phyloP scores from a whole-genome alignment of 257 asterid genomes.

The Linderniella brevidens region DNA sequence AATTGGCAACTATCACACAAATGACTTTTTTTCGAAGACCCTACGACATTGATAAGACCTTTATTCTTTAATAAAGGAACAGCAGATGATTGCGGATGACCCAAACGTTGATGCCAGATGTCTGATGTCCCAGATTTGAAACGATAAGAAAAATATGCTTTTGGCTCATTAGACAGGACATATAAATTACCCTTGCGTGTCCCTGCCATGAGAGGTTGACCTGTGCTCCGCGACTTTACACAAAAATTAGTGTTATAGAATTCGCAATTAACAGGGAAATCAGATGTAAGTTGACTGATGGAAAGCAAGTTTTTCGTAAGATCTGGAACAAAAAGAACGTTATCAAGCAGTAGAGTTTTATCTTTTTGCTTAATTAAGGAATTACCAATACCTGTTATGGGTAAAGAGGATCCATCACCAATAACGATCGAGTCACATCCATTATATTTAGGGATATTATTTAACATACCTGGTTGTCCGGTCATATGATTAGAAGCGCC shows the following conservation, averaged over 20 bases:
- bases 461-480: slow-evolving; percentile 1
- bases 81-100: slow-evolving; percentile 8
- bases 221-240: no score
- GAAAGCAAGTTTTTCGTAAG: neutral
- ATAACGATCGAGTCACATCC: slow-evolving; percentile 2
- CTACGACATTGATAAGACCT: slow-evolving; percentile 8
- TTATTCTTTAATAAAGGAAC: slow-evolving; percentile 1
- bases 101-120: slow-evolving; percentile 10
- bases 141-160: slow-evolving; percentile 4
- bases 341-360: neutral
- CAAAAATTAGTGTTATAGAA: no score
- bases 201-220: slow-evolving; percentile 5
- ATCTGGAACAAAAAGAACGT: neutral
- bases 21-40: neutral
- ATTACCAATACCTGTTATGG: neutral
- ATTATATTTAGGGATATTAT: neutral
- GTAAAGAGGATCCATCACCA: slow-evolving; percentile 4
- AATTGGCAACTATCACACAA: slow-evolving; percentile 6
- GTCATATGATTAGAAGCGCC: slow-evolving; percentile 8
- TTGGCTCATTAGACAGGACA: neutral
- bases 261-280: slow-evolving; percentile 3
- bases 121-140: neutral
- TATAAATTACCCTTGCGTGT: slow-evolving; percentile 3
- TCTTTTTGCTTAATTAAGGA: no score
- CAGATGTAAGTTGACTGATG: neutral